Base-by-base conservation (phyloP, 2,329 filamentous ascomycete genomes). In the Aspergillus caelatus region DNA sequence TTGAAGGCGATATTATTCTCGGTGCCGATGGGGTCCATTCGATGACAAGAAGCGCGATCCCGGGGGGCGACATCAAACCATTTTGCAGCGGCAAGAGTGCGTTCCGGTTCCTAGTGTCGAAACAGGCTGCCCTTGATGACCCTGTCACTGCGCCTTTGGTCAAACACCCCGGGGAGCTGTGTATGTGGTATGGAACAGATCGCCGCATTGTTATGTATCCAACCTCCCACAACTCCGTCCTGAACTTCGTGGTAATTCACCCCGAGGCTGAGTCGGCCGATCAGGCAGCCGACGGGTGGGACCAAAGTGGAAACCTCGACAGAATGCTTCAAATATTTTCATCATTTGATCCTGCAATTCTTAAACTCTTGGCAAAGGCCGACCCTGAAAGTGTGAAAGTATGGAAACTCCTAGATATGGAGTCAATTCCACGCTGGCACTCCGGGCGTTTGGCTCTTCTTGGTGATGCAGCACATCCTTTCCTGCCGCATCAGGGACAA, bases 381-480 rank as follows among this genome's bases (percentile, higher is more conserved):
- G 78, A 82, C n/a, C 71, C 77, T 0, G 68, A 75, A 0, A 74
- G 75, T 2, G 70, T 88, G 19, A 85, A 84, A 57, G 76, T 86
- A 0, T 89, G 86, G 86, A 82, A 80, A 45, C 74, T 89, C 1
- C 72, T 87, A 5, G 88, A 91, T 65, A 88, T 89, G 84, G 81
- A 85, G 6, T 74, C 79, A 2, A 74, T 91, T 21, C 80, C 82
- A 0, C 79, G 75, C 0, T 91, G 86, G 83, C 78, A 80, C 0
- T 81, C 82, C 2, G 83, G 76, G 0, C 80, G 78, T 9, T 72
- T 89, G 11, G 86, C 81, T 1, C 74, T 90, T 0, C 74, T 91
- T 0, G 89, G 89, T 0, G 88, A 91, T 68, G 87, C 88, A 0
- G 88, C 87, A 0, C 89, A 91, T 70, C 87, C 88, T 0, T 89